These are phyloP conservation scores for Akanthomyces lecanii DNA, from an alignment of 2,329 filamentous ascomycete species.

Conservation along the genomic window DNA sequence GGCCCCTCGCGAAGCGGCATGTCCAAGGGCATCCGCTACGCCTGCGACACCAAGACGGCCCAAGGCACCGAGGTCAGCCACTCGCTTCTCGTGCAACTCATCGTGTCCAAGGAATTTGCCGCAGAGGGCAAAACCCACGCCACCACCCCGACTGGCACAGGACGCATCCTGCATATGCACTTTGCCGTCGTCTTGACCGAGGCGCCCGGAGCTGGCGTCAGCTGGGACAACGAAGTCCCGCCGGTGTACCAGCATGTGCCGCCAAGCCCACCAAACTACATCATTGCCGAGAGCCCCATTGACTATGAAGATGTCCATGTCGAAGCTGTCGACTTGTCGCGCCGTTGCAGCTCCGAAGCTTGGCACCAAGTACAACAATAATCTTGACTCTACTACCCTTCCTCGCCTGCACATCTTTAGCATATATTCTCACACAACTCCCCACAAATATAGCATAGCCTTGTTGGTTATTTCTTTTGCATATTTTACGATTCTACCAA, in stretches of 20 bases:
- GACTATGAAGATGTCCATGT: constrained; percentile 40
- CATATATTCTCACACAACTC: too few relatives aligned
- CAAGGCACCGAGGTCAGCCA: constrained; percentile 78
- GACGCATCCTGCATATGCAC: constrained; percentile 87
- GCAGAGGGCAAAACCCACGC: constrained; percentile 64
- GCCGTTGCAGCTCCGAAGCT: too few relatives aligned
- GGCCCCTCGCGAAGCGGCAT: constrained; percentile 47
- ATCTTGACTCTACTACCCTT: too few relatives aligned
- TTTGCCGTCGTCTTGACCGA: constrained; percentile 81
- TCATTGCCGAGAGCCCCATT: constrained; percentile 32
- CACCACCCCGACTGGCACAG: constrained; percentile 81
- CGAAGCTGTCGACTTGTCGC: too few relatives aligned
- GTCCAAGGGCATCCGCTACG: constrained; percentile 58
- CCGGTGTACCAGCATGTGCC: constrained; percentile 94
- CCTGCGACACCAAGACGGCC: constrained; percentile 71
- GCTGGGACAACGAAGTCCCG: constrained; percentile 94
- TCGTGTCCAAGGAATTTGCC: constrained; percentile 86
- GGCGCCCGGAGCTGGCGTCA: constrained; percentile 84
- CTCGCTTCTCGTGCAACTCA: constrained; percentile 84
- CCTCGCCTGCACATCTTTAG: too few relatives aligned
- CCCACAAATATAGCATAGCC: too few relatives aligned
- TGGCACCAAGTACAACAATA: too few relatives aligned
- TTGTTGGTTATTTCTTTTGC: too few relatives aligned
- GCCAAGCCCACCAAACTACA: constrained; percentile 74
- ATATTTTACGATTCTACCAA: too few relatives aligned